phyloP scores from a whole-genome alignment of 176 grass and related monocot genomes.

The Carex cristatella region DNA sequence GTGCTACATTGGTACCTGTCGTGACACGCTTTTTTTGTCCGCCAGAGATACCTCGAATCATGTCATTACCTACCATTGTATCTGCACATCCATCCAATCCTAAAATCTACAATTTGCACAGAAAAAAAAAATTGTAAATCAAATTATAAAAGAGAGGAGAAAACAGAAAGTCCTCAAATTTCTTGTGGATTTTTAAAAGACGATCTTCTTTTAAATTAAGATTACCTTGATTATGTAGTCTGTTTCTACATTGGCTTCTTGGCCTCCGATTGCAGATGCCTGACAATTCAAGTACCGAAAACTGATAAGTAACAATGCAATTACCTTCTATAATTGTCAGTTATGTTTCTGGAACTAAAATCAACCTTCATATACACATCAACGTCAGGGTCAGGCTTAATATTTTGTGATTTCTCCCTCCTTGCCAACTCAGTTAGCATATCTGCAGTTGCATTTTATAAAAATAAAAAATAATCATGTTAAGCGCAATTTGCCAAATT shows the following conservation, averaged over 20 bases:
- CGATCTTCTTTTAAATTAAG: background rate
- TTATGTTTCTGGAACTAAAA: background rate
- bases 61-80: slow-evolving; percentile 85
- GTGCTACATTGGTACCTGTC: slow-evolving; percentile 42
- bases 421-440: slow-evolving; percentile 80
- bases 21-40: slow-evolving; percentile 88
- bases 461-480: background rate
- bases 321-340: background rate
- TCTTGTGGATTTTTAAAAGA: background rate
- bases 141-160: background rate
- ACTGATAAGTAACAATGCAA: background rate
- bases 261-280: slow-evolving; percentile 31
- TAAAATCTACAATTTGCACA: slow-evolving; percentile 51
- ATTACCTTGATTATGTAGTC: slow-evolving; percentile 44
- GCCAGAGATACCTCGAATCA: slow-evolving; percentile 87
- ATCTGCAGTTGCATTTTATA: slow-evolving; percentile 27
- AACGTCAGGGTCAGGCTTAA: slow-evolving; percentile 82
- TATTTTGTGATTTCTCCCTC: slow-evolving; percentile 79
- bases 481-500: background rate
- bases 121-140: background rate
- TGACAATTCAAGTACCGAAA: background rate
- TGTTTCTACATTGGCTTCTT: slow-evolving; percentile 31
- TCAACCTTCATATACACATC: slow-evolving; percentile 97
- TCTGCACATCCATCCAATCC: slow-evolving; percentile 81
- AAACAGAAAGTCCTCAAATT: background rate